Percentiles rank a stretch among this genome's conserved stretches.
These are phyloP conservation scores for Geotrichum aggregatum DNA, from an alignment of 1,139 yeast genomes.

Conservation along the genomic window DNA sequence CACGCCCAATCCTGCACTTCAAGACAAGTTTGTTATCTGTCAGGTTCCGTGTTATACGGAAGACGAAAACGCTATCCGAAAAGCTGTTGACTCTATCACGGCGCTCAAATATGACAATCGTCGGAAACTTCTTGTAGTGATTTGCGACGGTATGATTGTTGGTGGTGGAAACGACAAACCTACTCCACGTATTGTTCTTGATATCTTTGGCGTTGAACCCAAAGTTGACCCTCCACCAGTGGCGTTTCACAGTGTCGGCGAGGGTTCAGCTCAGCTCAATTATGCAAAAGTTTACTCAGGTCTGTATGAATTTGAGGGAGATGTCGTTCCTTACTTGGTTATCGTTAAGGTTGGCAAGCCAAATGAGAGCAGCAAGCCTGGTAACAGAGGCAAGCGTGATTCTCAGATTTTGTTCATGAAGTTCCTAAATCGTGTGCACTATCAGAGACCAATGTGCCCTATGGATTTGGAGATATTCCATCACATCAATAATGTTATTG, in stretches of 20 bases:
- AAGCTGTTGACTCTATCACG: slow-evolving; percentile 43
- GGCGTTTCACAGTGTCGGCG: slow-evolving; percentile 41
- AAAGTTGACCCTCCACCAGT: slow-evolving; percentile 39
- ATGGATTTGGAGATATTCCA: slow-evolving; percentile 43
- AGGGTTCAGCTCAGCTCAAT: slow-evolving; percentile 41
- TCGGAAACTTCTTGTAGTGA: slow-evolving; percentile 39
- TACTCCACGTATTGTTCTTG: slow-evolving; percentile 42
- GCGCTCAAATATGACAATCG: slow-evolving; percentile 40
- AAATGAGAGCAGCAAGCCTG: slow-evolving; percentile 42
- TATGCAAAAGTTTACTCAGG: slow-evolving; percentile 43
- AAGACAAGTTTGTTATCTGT: slow-evolving; percentile 42
- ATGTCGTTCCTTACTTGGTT: slow-evolving; percentile 44
- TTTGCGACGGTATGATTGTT: slow-evolving; percentile 43
- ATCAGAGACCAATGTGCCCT: slow-evolving; percentile 43
- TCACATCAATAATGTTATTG: slow-evolving; percentile 43
- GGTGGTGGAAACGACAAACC: slow-evolving; percentile 44
- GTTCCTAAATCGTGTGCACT: slow-evolving; percentile 43
- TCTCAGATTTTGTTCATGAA: slow-evolving; percentile 43
- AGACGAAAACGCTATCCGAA: slow-evolving; percentile 41
- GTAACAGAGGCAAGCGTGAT: slow-evolving; percentile 46
- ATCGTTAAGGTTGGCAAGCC: slow-evolving; percentile 45
- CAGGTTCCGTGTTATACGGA: slow-evolving; percentile 45
- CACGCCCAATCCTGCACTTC: slow-evolving; percentile 38
- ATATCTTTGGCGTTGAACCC: slow-evolving; percentile 41
- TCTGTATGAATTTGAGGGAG: slow-evolving; percentile 43